Evolutionary conservation across 2,329 filamentous ascomycete species (phyloP), one percentile per base, ranked within the genome.

Genomic region (Basipetospora chlamydospora): DNA sequence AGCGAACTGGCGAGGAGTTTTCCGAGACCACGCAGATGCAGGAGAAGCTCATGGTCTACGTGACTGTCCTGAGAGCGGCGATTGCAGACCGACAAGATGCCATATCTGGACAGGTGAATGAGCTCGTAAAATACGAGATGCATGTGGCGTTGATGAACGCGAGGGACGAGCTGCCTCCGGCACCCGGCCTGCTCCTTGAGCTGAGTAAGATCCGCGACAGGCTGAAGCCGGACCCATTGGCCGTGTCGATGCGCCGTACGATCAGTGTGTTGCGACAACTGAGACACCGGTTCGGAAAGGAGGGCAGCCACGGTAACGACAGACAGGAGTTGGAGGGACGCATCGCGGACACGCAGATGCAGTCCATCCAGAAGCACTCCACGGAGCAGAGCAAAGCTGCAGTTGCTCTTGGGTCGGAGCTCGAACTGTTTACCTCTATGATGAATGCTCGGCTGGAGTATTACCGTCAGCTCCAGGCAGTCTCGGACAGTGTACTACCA

Each of bases 401-500:
- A 0, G 41, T 49, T 3, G 55, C 54, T 5, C 52, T 79, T 10
- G 76, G 83, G 42, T 71, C 72, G 41, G 87, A 95, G 52, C 60
- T 85, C 5, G 78, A 88, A 32, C 60, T 75, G 20, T 90, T 93
- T 52, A 79, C 75, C 20, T 64, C 67, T 12, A 74, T 80, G 0
- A 87, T 93, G 74, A 96, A 96, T 48, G 67, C 76, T 26, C 77
- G 90, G 11, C 59, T 95, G 1, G 85, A 90, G 39, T 96, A 86
- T 51, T 96, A 96, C 51, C 76, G 80, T 5, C 86, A 95, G 49
- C 66, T 96, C 9, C 90, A 96, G 51, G 71, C 74, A 18, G 76
- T 96, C n/a, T 95, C 87, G 0, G 88, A 96, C 50, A 83, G 75
- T 13, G 84, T 96, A 0, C 70, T 73, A 5, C 77, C 80, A 1